Conservation (phyloP, 2,329 filamentous ascomycete species). For the Colletotrichum limetticola region DNA sequence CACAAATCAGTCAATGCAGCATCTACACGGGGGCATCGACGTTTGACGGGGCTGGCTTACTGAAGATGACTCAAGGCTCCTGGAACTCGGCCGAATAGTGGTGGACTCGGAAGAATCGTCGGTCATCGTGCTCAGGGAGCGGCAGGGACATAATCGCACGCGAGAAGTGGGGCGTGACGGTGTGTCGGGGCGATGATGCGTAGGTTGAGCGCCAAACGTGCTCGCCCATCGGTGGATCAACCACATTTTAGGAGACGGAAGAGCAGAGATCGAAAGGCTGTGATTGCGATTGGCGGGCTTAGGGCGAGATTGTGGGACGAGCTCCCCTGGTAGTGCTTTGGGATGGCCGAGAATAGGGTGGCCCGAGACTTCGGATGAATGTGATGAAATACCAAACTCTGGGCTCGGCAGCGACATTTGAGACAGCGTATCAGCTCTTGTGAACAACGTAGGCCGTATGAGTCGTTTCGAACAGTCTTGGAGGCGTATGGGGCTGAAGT, state of each 20-base stretch:
- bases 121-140: neutral
- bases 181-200: neutral
- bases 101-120: neutral
- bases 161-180: conserved; percentile 9
- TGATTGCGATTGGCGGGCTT: conserved; percentile 25
- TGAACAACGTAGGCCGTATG: neutral
- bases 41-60: neutral
- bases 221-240: neutral
- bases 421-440: neutral
- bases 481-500: neutral
- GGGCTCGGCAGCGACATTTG: conserved; percentile 8
- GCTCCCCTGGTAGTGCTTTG: neutral
- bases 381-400: neutral
- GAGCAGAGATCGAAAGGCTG: neutral
- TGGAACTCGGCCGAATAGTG: neutral
- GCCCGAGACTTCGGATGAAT: conserved; percentile 21
- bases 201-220: neutral
- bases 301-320: neutral
- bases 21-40: neutral
- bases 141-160: neutral
- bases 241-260: neutral
- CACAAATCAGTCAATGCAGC: neutral
- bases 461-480: conserved; percentile 22
- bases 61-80: neutral
- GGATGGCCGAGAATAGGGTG: conserved; percentile 5